phyloP scores from a whole-genome alignment of 2,329 filamentous ascomycete genomes.

The Emmonsiellopsis sp. region DNA sequence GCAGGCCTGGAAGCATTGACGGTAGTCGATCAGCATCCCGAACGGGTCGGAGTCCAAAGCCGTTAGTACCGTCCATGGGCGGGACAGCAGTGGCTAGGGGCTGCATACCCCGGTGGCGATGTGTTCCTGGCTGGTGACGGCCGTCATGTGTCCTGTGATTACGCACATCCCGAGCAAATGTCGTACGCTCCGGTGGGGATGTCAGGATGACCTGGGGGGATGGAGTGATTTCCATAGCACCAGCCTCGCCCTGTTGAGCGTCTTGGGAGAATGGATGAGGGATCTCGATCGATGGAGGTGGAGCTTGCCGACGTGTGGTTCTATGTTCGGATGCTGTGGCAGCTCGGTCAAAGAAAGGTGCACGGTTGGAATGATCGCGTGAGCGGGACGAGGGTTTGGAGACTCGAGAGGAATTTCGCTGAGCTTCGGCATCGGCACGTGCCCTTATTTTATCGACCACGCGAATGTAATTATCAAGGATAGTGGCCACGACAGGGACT shows the following conservation, averaged over 20 bases:
- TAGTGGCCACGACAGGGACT: conserved; percentile 97
- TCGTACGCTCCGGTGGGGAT: conserved; percentile 62
- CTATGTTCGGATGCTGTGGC: conserved; percentile 50
- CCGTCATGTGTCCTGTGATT: conserved; percentile 38
- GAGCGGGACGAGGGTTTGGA: conserved; percentile 19
- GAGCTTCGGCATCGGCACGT: conserved; percentile 71
- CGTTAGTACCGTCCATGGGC: conserved; percentile 59
- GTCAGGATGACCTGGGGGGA: conserved; percentile 57
- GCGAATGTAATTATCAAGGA: conserved; percentile 96
- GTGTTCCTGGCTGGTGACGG: conserved; percentile 34
- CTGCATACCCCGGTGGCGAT: conserved; percentile 51
- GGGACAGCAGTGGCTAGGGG: conserved; percentile 59
- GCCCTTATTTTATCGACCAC: conserved; percentile 87
- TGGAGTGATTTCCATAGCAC: conserved; percentile 52
- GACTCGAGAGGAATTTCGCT: conserved; percentile 33
- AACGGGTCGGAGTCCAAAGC: conserved; percentile 66
- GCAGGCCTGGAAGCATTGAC: conserved; percentile 65
- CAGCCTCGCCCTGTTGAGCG: conserved; percentile 40
- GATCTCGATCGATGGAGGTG: conserved; percentile 76
- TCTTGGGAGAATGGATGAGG: conserved; percentile 48
- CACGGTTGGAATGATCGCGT: conserved; percentile 22
- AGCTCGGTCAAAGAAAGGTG: conserved; percentile 38
- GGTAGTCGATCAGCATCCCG: conserved; percentile 74
- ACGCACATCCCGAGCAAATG: conserved; percentile 48
- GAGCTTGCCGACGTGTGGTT: conserved; percentile 64